Evolutionary conservation across 2,329 filamentous ascomycete species (phyloP).

Genomic region (Exophiala xenobiotica): DNA sequence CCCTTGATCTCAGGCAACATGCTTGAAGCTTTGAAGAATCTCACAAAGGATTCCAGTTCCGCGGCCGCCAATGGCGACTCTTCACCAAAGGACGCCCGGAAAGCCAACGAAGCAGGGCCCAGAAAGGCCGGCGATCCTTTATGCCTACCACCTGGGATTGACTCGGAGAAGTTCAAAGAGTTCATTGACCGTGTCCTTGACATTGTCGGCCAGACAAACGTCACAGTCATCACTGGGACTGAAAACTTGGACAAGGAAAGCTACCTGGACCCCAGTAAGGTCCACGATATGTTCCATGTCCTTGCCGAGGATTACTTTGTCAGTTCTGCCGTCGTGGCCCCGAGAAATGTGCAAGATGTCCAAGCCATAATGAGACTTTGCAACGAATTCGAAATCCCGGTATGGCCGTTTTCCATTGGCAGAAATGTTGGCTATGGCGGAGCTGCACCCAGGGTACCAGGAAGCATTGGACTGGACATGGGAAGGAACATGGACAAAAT

Average conservation of each 20-base stretch:
- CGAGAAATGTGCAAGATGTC: slow-evolving; percentile 35
- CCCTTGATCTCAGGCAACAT: too few relatives aligned
- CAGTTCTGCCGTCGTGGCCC: slow-evolving; percentile 42
- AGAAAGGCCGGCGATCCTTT: slow-evolving; percentile 26
- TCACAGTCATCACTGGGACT: slow-evolving; percentile 27
- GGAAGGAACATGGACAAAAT: slow-evolving; percentile 39
- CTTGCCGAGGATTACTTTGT: slow-evolving; percentile 47
- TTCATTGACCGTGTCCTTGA: slow-evolving; percentile 26
- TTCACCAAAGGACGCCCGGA: too few relatives aligned
- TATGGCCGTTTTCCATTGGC: slow-evolving; percentile 40
- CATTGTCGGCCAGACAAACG: slow-evolving; percentile 33
- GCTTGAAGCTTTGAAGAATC: too few relatives aligned
- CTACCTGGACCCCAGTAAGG: slow-evolving; percentile 38
- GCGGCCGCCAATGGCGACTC: too few relatives aligned
- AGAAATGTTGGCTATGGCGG: slow-evolving; percentile 53
- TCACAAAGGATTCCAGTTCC: too few relatives aligned
- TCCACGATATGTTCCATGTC: slow-evolving; percentile 43
- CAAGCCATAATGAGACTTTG: slow-evolving; percentile 34
- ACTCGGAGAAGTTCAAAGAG: slow-evolving; percentile 25
- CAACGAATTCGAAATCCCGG: slow-evolving; percentile 36
- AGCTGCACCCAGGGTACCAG: slow-evolving; percentile 46
- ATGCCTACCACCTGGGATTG: slow-evolving; percentile 26
- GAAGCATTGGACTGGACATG: slow-evolving; percentile 48
- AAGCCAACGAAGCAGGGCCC: too few relatives aligned
- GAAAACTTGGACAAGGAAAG: slow-evolving; percentile 29